Evolutionary conservation across 2,329 filamentous ascomycete species (phyloP).

Genomic region (Setomelanomma holmii): DNA sequence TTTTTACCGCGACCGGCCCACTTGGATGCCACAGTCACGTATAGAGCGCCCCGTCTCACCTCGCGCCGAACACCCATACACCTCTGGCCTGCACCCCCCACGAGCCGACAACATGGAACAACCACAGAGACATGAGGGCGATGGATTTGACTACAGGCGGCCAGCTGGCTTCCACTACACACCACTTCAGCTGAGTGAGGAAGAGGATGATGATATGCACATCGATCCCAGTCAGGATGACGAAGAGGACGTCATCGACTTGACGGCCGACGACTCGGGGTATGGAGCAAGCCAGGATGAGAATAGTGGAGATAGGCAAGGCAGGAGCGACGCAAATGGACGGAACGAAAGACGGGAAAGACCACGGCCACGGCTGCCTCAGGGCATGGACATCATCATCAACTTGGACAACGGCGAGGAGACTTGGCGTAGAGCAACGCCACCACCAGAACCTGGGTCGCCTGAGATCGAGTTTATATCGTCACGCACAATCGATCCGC

Average conservation of each 20-base stretch:
- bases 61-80: conserved; percentile 10
- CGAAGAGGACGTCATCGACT: conserved; percentile 34
- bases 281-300: conserved; percentile 19
- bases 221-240: conserved; percentile 18
- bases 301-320: not conserved
- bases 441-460: conserved; percentile 23
- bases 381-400: conserved; percentile 52
- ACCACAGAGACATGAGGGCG: conserved; percentile 50
- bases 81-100: conserved; percentile 34
- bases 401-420: conserved; percentile 48
- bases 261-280: conserved; percentile 39
- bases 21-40: not conserved
- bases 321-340: not conserved
- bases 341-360: not conserved
- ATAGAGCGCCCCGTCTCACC: conserved; percentile 2
- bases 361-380: conserved; percentile 47
- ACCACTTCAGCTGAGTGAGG: conserved; percentile 51
- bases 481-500: conserved; percentile 33
- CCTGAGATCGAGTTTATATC: conserved; percentile 61
- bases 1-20: not conserved
- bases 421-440: conserved; percentile 33
- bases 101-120: conserved; percentile 22
- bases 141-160: conserved; percentile 63
- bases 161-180: conserved; percentile 51
- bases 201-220: conserved; percentile 15